Conservation (phyloP, 306 rosid species). For the Acacia acuminata region DNA sequence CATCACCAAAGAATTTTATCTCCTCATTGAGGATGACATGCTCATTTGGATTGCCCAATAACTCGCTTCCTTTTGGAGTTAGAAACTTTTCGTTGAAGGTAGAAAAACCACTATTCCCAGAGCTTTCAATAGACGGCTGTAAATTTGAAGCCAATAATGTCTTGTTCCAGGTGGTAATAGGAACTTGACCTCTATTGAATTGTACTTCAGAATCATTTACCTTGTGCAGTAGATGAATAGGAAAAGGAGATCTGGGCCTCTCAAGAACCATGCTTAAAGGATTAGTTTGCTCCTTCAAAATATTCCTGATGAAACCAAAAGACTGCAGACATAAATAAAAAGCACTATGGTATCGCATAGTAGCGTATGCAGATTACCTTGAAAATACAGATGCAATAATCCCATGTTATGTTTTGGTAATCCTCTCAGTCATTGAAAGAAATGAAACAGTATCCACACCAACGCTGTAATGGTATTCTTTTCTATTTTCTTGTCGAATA, state of each 20-base stretch:
- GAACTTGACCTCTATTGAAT: slow-evolving; percentile 82
- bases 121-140: slow-evolving; percentile 53
- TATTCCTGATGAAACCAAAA: slow-evolving; percentile 54
- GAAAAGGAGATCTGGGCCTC: slow-evolving; percentile 52
- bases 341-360: slow-evolving; percentile 54
- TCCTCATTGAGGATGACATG: slow-evolving; percentile 49
- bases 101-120: slow-evolving; percentile 72
- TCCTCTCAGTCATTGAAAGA: not conserved
- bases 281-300: slow-evolving; percentile 47
- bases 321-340: slow-evolving; percentile 62
- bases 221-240: slow-evolving; percentile 49
- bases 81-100: slow-evolving; percentile 73
- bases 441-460: not conserved
- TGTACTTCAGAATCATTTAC: slow-evolving; percentile 60
- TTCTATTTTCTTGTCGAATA: not conserved
- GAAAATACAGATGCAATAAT: slow-evolving; percentile 1
- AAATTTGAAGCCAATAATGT: slow-evolving; percentile 61
- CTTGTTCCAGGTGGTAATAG: slow-evolving; percentile 81
- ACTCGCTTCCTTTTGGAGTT: slow-evolving; percentile 60
- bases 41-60: slow-evolving; percentile 54
- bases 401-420: slow-evolving; percentile 2
- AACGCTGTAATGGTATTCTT: not conserved
- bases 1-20: slow-evolving; percentile 62
- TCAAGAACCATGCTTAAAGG: slow-evolving; percentile 59
- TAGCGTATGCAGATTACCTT: not conserved